Percentiles rank a stretch among this genome's conserved stretches.
Conservation (phyloP, 2,329 filamentous ascomycete genomes). For the Ophiostoma populinum region DNA sequence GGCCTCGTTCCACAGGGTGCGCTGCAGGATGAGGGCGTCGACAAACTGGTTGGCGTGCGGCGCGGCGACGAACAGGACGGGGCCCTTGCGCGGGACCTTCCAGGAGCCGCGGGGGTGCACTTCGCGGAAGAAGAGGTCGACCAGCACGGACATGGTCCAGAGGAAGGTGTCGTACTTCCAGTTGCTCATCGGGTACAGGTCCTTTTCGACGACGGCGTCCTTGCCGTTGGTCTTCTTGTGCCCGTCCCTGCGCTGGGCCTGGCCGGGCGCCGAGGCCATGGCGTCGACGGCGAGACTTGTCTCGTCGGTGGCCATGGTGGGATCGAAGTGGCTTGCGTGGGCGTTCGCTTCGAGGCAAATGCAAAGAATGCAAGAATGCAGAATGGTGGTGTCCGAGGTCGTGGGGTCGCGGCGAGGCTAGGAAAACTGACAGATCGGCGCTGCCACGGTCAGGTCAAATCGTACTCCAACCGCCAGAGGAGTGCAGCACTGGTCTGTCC, state of each 20-base stretch:
- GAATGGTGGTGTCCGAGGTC: too few relatives aligned
- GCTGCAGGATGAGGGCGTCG: conserved; percentile 84
- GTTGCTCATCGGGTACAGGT: conserved; percentile 51
- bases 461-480: too few relatives aligned
- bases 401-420: too few relatives aligned
- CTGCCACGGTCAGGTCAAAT: too few relatives aligned
- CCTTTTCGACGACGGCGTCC: conserved; percentile 15
- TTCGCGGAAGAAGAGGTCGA: conserved; percentile 96
- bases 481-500: too few relatives aligned
- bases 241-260: background rate
- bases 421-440: too few relatives aligned
- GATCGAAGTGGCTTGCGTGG: background rate
- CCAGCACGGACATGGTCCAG: conserved; percentile 62
- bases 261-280: conserved; percentile 7
- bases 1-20: conserved; percentile 72
- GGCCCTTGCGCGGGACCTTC: conserved; percentile 78
- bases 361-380: too few relatives aligned
- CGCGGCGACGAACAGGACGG: conserved; percentile 87
- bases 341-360: too few relatives aligned
- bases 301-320: conserved; percentile 6
- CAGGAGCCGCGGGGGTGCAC: conserved; percentile 89
- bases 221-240: background rate
- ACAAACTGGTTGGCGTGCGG: conserved; percentile 98
- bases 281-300: conserved; percentile 5
- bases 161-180: conserved; percentile 66